Base-by-base conservation (phyloP, 78 protist genomes). In the Paulinella micropora region DNA sequence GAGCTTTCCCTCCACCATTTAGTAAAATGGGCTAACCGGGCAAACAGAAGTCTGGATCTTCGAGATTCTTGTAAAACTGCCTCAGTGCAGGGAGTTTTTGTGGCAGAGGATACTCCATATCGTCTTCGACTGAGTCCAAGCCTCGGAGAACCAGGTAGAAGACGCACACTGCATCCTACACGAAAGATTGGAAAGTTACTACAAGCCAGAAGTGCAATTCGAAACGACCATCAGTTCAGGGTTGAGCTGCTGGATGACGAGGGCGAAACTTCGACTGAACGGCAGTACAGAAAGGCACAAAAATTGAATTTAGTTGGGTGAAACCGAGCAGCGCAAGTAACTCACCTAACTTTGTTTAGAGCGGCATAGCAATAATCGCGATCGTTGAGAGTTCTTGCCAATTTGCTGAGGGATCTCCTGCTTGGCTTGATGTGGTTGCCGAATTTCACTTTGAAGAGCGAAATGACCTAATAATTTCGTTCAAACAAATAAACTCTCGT, bases 141-240 rank as follows among this genome's bases (percentile, higher is more conserved):
- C 95, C 98, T 35, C 98, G 90, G 69, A 96, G 93, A 32, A 96
- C 97, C 83, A 96, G 90, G 89, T 96, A 96, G 88, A 96, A 96
- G 36, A 96, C 39, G 81, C 96, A 94, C 77, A 94, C 87, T 89
- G n/a, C n/a, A n/a, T n/a, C n/a, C n/a, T n/a, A n/a, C n/a, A n/a
- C n/a, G n/a, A n/a, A n/a, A n/a, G n/a, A n/a, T n/a, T n/a, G n/a
- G n/a, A n/a, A n/a, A n/a, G n/a, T n/a, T n/a, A n/a, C n/a, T n/a
- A n/a, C n/a, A n/a, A n/a, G n/a, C n/a, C n/a, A n/a, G n/a, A n/a
- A n/a, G n/a, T n/a, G n/a, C n/a, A n/a, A n/a, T n/a, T n/a, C n/a
- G n/a, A n/a, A n/a, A n/a, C n/a, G n/a, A n/a, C n/a, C n/a, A n/a
- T 81, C 15, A 81, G 84, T 37, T 91, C 93, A 34, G 86, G 88